phyloP scores from a whole-genome alignment of 768 basidiomycete genomes.

The Cyclocybe cylindracea region DNA sequence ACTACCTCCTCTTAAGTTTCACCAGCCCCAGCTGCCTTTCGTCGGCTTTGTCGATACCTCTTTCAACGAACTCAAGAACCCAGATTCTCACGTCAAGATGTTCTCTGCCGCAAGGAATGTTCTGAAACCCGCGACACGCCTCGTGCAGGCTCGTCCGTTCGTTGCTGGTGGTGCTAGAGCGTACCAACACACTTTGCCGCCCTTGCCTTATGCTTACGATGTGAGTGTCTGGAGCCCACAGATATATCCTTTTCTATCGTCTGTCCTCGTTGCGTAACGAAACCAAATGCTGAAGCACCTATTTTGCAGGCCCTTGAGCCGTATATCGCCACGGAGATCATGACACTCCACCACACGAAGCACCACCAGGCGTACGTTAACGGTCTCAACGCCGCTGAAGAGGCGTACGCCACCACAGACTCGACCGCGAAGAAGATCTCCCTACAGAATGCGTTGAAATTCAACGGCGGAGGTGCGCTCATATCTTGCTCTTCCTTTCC shows the following conservation, averaged over 20 bases:
- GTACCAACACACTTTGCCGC: constrained; percentile 24
- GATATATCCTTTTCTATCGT: no score
- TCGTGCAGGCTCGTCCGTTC: constrained; percentile 42
- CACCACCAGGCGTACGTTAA: constrained; percentile 94
- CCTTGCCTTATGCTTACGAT: constrained; percentile 32
- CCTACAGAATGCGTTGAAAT: constrained; percentile 91
- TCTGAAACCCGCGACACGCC: constrained; percentile 15
- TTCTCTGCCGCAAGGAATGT: constrained; percentile 14
- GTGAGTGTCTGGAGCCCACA: constrained; percentile 11
- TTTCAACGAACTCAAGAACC: neutral
- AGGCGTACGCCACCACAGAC: constrained; percentile 65
- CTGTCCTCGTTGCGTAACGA: no score
- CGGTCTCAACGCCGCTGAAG: constrained; percentile 91
- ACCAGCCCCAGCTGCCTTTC: no score
- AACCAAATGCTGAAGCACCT: no score
- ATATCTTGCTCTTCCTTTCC: neutral
- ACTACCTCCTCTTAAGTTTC: no score
- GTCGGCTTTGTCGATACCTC: no score
- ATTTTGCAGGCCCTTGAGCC: constrained; percentile 80
- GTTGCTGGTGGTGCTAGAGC: constrained; percentile 32
- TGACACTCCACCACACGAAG: constrained; percentile 91
- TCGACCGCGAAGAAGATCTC: constrained; percentile 77
- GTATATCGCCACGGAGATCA: constrained; percentile 87
- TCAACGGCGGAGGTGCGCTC: constrained; percentile 86
- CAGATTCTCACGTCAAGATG: constrained; percentile 3